Evolutionary conservation across 441 rosid genomes (phyloP).

Genomic region (Arabidopsis hybrid): DNA sequence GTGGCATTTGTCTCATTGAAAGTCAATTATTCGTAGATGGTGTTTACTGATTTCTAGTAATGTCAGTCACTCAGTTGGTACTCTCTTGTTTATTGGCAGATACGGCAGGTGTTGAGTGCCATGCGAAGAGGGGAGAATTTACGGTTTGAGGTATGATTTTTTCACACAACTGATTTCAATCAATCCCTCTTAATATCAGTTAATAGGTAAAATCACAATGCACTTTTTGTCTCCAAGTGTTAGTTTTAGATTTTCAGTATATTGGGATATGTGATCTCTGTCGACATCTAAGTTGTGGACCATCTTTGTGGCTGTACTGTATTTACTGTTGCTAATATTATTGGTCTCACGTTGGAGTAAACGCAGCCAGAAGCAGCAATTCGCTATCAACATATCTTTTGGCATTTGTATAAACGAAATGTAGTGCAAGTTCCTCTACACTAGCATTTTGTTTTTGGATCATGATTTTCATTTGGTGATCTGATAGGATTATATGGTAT

Average conservation of each 20-base stretch:
- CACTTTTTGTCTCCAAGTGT: conserved; percentile 14
- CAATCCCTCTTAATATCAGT: conserved; percentile 16
- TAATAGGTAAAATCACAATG: conserved; percentile 13
- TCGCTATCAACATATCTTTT: not conserved
- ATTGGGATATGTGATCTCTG: not conserved
- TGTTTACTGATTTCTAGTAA: not conserved
- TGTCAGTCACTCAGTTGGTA: not conserved
- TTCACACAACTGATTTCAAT: conserved; percentile 18
- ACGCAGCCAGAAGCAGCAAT: not conserved
- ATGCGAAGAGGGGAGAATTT: conserved; percentile 87
- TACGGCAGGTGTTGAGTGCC: conserved; percentile 84
- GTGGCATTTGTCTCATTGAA: not conserved
- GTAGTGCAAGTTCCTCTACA: not conserved
- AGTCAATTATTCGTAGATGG: conserved; percentile 9
- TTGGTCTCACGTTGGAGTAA: not conserved
- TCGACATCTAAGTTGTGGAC: conserved; percentile 4
- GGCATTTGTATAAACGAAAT: conserved; percentile 13
- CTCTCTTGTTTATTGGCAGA: conserved; percentile 53
- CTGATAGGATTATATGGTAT: conserved; percentile 72
- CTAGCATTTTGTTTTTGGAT: conserved; percentile 1
- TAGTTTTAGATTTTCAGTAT: conserved; percentile 31
- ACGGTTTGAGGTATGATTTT: conserved; percentile 74
- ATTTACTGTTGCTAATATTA: conserved; percentile 6
- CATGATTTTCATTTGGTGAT: conserved; percentile 28
- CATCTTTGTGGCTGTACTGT: conserved; percentile 13